These are phyloP conservation scores for Schizophyllum amplum DNA, from an alignment of 1,284 basidiomycete genomes.

Conservation along the genomic window DNA sequence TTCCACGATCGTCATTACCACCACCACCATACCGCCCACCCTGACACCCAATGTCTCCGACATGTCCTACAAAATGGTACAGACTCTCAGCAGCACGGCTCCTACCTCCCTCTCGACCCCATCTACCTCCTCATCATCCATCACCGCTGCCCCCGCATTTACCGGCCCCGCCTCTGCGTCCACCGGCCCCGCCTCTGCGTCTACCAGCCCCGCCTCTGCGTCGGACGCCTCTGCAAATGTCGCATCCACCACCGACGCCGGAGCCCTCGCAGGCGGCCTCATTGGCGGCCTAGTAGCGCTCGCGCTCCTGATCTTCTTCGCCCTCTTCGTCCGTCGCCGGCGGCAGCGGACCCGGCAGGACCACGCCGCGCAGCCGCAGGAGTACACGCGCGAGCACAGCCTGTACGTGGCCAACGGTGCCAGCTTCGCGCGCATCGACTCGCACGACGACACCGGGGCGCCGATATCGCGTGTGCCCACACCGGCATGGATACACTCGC, in stretches of 20 bases:
- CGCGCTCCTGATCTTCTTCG: constrained; percentile 20
- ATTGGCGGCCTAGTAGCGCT: constrained; percentile 30
- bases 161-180: too few relatives aligned
- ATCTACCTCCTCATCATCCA: too few relatives aligned
- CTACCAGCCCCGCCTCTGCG: neutral
- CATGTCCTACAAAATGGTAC: too few relatives aligned
- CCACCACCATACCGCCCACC: too few relatives aligned
- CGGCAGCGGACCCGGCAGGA: constrained; percentile 22
- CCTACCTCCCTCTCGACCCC: too few relatives aligned
- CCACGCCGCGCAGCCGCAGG: constrained; percentile 36
- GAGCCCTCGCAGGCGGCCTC: constrained; percentile 34
- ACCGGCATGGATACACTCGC: neutral
- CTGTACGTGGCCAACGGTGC: constrained; percentile 2
- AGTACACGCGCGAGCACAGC: constrained; percentile 26
- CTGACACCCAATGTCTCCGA: too few relatives aligned
- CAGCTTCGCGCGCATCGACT: constrained; percentile 3
- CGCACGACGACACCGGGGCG: neutral
- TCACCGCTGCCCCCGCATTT: too few relatives aligned
- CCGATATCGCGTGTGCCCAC: neutral
- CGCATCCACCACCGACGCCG: constrained; percentile 17
- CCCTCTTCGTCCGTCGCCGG: constrained; percentile 23
- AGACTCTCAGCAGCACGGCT: too few relatives aligned
- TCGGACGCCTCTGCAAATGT: neutral
- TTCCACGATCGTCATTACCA: too few relatives aligned
- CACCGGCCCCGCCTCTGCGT: neutral